Conservation (phyloP, 306 rosid genomes). For the Senna siamea region DNA sequence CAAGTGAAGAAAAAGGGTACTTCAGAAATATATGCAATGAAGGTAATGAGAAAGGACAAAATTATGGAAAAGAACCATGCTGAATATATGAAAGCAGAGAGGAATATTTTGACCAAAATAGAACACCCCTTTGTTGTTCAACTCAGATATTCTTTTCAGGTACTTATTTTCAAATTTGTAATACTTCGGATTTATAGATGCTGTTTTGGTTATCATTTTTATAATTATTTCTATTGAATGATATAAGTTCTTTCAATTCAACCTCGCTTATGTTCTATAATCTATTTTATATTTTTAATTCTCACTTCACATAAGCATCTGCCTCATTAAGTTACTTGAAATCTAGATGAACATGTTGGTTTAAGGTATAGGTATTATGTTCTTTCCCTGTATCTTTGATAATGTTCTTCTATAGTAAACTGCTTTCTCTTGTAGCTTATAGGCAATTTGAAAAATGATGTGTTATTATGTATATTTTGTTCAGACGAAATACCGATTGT, state of each 20-base stretch:
- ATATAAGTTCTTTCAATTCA: conserved; percentile 5
- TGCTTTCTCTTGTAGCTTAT: conserved; percentile 13
- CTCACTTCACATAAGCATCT: background rate
- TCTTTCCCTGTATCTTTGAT: background rate
- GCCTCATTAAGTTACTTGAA: background rate
- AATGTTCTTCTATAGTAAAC: conserved; percentile 18
- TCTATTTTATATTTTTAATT: background rate
- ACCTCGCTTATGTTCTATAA: background rate
- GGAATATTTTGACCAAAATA: conserved; percentile 81
- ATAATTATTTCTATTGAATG: conserved; percentile 15
- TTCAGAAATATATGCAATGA: conserved; percentile 92
- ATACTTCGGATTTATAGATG: conserved; percentile 1
- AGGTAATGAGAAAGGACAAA: conserved; percentile 97
- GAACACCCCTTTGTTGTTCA: conserved; percentile 91
- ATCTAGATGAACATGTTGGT: conserved; percentile 2
- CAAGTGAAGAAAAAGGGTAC: conserved; percentile 95
- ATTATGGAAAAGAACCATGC: conserved; percentile 97
- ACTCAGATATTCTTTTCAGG: conserved; percentile 97
- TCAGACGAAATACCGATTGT: conserved; percentile 91
- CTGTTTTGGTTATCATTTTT: conserved; percentile 11
- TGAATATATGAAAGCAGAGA: conserved; percentile 97
- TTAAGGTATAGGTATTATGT: background rate
- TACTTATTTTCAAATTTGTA: conserved; percentile 40
- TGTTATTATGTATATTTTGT: conserved; percentile 31
- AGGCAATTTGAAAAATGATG: background rate